These are phyloP conservation scores for Trichoderma sp. DNA, from an alignment of 2,329 filamentous ascomycete species.

Conservation along the genomic window DNA sequence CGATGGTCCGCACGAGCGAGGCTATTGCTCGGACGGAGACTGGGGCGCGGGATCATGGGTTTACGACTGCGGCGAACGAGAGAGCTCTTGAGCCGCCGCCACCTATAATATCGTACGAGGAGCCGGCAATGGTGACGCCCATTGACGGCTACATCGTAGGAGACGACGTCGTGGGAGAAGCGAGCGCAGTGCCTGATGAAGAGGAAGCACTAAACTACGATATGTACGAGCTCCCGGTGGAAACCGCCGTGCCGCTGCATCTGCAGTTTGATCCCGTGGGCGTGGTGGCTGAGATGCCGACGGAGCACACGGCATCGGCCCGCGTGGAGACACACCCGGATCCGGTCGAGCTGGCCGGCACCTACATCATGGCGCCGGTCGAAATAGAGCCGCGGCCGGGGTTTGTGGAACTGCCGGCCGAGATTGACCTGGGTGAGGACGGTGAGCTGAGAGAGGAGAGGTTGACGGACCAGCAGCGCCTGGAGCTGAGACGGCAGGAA, in stretches of 20 bases:
- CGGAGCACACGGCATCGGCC: conserved; percentile 45
- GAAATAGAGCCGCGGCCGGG: conserved; percentile 35
- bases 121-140: background rate
- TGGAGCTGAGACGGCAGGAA: conserved; percentile 12
- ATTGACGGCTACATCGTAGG: conserved; percentile 26
- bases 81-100: conserved; percentile 5
- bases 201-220: conserved; percentile 11
- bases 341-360: conserved; percentile 49
- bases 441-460: conserved; percentile 28
- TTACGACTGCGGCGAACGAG: background rate
- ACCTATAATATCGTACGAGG: background rate
- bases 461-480: conserved; percentile 26
- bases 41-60: background rate
- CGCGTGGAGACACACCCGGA: conserved; percentile 47
- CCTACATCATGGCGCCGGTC: conserved; percentile 41
- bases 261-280: conserved; percentile 45
- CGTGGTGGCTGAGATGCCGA: conserved; percentile 51
- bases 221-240: conserved; percentile 37
- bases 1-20: conserved; percentile 31
- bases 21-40: conserved; percentile 3
- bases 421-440: conserved; percentile 36
- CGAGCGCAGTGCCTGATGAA: conserved; percentile 5
- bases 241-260: conserved; percentile 30
- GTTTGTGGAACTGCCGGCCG: conserved; percentile 44
- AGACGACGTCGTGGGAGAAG: conserved; percentile 15